Percentiles rank a stretch among this genome's conserved stretches.
Evolutionary conservation across 2,329 filamentous ascomycete genomes (phyloP).

Genomic region (Saccharata proteae): DNA sequence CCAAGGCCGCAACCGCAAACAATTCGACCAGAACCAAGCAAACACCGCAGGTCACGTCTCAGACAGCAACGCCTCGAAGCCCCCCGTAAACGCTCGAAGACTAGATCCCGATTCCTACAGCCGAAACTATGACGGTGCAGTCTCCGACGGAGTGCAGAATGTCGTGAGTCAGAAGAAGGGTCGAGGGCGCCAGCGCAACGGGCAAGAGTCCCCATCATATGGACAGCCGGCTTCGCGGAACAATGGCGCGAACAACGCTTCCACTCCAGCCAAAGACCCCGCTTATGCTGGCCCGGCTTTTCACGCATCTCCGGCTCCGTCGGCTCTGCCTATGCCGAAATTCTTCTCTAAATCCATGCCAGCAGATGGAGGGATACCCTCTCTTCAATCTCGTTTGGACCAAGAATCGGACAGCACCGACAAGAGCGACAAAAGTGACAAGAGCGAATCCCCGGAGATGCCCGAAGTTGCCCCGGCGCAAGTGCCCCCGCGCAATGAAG

Average conservation of each 20-base stretch:
- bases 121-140: conserved; percentile 30
- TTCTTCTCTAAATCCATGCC: conserved; percentile 70
- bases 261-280: conserved; percentile 31
- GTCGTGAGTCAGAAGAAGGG: conserved; percentile 11
- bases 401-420: conserved; percentile 27
- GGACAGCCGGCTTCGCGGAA: neutral
- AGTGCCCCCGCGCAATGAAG: conserved; percentile 35
- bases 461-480: conserved; percentile 23
- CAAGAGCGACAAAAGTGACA: conserved; percentile 6
- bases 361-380: conserved; percentile 43
- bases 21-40: conserved; percentile 15
- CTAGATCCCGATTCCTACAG: neutral
- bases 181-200: conserved; percentile 2
- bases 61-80: conserved; percentile 6
- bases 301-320: conserved; percentile 85
- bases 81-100: conserved; percentile 5
- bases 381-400: conserved; percentile 31
- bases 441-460: conserved; percentile 14
- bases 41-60: too few relatives aligned
- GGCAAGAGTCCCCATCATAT: conserved; percentile 1
- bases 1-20: conserved; percentile 20
- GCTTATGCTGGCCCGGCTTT: conserved; percentile 91
- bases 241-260: neutral
- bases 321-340: conserved; percentile 78
- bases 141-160: too few relatives aligned